phyloP scores from a whole-genome alignment of 768 basidiomycete genomes.

The Boletus rufocinnamomeus region DNA sequence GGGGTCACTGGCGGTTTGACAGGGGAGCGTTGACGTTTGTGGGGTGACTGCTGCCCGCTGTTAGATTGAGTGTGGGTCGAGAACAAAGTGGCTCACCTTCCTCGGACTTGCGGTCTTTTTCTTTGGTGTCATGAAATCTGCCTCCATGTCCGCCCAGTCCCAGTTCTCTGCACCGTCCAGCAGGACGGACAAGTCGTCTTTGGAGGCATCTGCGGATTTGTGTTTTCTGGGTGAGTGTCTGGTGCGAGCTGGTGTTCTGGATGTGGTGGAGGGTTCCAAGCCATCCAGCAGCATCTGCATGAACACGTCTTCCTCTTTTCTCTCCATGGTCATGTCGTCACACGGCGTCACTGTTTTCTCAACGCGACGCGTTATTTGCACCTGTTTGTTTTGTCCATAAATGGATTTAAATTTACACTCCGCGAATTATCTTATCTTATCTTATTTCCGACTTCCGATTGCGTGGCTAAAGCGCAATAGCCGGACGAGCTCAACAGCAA shows the following conservation, averaged over 20 bases:
- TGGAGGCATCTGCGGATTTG: not conserved
- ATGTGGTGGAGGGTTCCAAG: constrained; percentile 51
- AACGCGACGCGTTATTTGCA: constrained; percentile 31
- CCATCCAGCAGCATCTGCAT: constrained; percentile 54
- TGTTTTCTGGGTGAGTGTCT: constrained; percentile 30
- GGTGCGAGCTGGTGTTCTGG: constrained; percentile 35
- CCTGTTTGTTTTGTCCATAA: constrained; percentile 4
- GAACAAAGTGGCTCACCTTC: constrained; percentile 7
- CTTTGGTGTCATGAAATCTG: constrained; percentile 52
- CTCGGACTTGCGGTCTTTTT: constrained; percentile 41
- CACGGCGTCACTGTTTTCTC: not conserved
- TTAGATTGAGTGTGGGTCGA: constrained; percentile 1
- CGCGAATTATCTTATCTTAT: constrained; percentile 19
- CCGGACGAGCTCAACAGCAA: not conserved
- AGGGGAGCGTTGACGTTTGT: constrained; percentile 20
- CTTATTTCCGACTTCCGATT: not conserved
- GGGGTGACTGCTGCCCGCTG: constrained; percentile 13
- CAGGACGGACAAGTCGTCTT: constrained; percentile 46
- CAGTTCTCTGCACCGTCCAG: constrained; percentile 69
- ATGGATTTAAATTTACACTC: not conserved
- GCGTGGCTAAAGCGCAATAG: not conserved
- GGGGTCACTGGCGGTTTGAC: constrained; percentile 16
- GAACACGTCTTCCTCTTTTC: constrained; percentile 57
- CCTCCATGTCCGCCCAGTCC: constrained; percentile 64
- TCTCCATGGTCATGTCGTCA: constrained; percentile 38